phyloP scores from a whole-genome alignment of 768 basidiomycete genomes.

The Trametes elegans region DNA sequence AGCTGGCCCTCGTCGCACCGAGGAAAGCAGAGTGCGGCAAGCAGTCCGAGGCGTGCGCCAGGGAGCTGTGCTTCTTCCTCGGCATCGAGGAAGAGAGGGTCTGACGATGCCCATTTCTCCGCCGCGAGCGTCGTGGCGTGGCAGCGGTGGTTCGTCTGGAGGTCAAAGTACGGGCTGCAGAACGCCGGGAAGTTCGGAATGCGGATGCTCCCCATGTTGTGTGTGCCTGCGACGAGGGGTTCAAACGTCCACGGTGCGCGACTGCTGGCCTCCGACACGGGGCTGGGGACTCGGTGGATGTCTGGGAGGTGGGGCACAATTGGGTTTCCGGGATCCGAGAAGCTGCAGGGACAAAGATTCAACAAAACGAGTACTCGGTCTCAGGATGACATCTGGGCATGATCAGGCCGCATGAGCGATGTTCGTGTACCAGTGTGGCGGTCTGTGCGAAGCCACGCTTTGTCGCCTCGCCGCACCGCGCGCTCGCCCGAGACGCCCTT shows the following conservation, averaged over 20 bases:
- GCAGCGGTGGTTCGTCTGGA: slow-evolving; percentile 28
- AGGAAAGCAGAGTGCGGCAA: slow-evolving; percentile 60
- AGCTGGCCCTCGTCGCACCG: slow-evolving; percentile 57
- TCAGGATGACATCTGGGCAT: slow-evolving; percentile 11
- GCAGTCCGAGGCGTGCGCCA: slow-evolving; percentile 44
- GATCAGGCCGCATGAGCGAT: slow-evolving; percentile 10
- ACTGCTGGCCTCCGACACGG: background rate
- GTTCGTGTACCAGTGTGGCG: slow-evolving; percentile 14
- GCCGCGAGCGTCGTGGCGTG: slow-evolving; percentile 20
- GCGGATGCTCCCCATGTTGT: slow-evolving; percentile 25
- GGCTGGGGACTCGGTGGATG: background rate
- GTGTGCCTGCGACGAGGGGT: background rate
- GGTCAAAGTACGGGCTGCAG: slow-evolving; percentile 25
- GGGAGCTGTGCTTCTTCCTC: slow-evolving; percentile 21
- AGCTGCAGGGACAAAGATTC: slow-evolving; percentile 6
- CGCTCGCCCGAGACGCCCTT: slow-evolving; percentile 4
- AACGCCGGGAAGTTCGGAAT: slow-evolving; percentile 26
- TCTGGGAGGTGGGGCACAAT: background rate
- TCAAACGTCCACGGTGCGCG: background rate
- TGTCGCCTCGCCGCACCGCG: background rate
- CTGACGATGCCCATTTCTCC: slow-evolving; percentile 23
- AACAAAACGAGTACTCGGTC: slow-evolving; percentile 2
- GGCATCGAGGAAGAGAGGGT: slow-evolving; percentile 16
- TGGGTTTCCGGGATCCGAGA: background rate
- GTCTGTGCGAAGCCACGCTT: slow-evolving; percentile 1